Evolutionary conservation across 352 stramenopile species (phyloP).

Genomic region (Globisporangium canariense): DNA sequence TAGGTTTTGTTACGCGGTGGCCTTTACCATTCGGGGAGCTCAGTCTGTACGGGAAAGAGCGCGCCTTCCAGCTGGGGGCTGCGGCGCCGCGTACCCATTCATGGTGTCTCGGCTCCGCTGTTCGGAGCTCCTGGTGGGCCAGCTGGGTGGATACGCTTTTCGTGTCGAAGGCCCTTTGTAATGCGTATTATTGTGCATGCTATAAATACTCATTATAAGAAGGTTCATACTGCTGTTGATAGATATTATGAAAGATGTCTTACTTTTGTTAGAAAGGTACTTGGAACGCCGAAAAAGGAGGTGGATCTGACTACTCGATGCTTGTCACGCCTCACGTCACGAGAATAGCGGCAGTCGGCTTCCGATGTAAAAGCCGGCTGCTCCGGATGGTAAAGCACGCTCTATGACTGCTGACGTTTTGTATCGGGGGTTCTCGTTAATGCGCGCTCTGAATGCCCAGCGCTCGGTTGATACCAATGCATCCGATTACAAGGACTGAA

Average conservation of each 20-base stretch:
- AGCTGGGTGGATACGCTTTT: slow-evolving; percentile 8
- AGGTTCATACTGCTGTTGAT: background rate
- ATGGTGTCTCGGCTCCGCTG: background rate
- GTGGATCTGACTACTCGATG: slow-evolving; percentile 6
- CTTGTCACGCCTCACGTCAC: background rate
- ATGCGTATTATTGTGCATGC: background rate
- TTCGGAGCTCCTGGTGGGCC: slow-evolving; percentile 7
- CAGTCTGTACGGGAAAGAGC: slow-evolving; percentile 3
- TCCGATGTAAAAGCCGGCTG: slow-evolving; percentile 8
- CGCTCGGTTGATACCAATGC: no score
- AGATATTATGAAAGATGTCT: no score
- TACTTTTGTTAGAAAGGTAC: background rate
- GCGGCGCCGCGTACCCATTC: slow-evolving; percentile 1
- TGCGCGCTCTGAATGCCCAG: no score
- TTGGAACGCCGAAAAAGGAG: background rate
- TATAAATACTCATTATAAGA: background rate
- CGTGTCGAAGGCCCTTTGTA: slow-evolving; percentile 1
- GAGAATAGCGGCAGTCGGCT: slow-evolving; percentile 3
- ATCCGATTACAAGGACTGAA: no score
- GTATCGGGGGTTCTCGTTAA: no score
- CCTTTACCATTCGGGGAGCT: background rate
- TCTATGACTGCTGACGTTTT: background rate
- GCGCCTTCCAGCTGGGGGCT: slow-evolving; percentile 1
- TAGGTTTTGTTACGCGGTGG: background rate
- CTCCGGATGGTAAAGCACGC: background rate